These are phyloP conservation scores for Discostella pseudostelligera DNA, from an alignment of 108 stramenopile species.

Conservation along the genomic window DNA sequence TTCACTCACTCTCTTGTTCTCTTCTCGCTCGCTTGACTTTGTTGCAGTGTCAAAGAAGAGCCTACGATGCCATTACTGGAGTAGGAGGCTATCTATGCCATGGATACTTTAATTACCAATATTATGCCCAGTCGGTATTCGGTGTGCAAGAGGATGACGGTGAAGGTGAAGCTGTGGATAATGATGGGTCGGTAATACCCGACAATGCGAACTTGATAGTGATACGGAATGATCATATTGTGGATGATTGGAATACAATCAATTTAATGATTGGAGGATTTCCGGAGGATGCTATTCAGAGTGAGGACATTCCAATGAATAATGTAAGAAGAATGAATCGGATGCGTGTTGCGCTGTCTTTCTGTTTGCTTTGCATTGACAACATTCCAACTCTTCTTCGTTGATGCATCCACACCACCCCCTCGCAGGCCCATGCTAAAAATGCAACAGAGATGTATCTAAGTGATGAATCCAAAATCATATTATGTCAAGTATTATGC, in stretches of 20 bases:
- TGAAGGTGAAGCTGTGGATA: too few relatives aligned
- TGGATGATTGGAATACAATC: slow-evolving; percentile 47
- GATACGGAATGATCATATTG: slow-evolving; percentile 48
- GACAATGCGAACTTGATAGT: slow-evolving; percentile 33
- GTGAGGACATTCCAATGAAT: slow-evolving; percentile 19
- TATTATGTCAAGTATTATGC: slow-evolving; percentile 39
- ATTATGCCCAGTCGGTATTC: slow-evolving; percentile 23
- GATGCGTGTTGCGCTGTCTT: too few relatives aligned
- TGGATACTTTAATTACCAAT: slow-evolving; percentile 41
- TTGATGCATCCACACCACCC: too few relatives aligned
- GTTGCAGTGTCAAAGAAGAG: slow-evolving; percentile 18
- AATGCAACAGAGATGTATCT: slow-evolving; percentile 34
- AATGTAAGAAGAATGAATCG: too few relatives aligned
- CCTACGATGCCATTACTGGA: slow-evolving; percentile 8
- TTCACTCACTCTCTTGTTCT: too few relatives aligned
- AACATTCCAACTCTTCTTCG: too few relatives aligned
- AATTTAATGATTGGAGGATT: slow-evolving; percentile 31
- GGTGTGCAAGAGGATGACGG: slow-evolving; percentile 1
- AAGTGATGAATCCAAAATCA: slow-evolving; percentile 32
- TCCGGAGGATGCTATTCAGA: slow-evolving; percentile 10
- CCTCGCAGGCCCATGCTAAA: too few relatives aligned
- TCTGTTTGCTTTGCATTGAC: too few relatives aligned
- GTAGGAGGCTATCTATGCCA: slow-evolving; percentile 13
- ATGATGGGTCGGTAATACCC: slow-evolving; percentile 2
- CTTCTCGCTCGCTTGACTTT: too few relatives aligned